These are phyloP conservation scores for Salvia splendens DNA, from an alignment of 257 asterid genomes.

Conservation along the genomic window DNA sequence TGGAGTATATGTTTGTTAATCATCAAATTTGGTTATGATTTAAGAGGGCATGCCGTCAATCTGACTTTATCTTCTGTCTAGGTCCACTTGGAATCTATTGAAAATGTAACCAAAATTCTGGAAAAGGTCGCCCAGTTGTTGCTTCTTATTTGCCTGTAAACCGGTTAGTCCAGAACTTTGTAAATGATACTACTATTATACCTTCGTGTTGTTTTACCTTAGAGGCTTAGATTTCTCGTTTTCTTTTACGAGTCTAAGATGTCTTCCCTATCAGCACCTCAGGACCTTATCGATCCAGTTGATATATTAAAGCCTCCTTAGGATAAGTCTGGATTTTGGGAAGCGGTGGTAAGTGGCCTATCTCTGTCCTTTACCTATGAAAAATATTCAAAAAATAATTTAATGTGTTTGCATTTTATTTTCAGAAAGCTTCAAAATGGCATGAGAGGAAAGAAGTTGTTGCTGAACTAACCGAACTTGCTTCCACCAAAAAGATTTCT, in stretches of 20 bases:
- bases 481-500: constrained; percentile 90
- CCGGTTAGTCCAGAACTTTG: no score
- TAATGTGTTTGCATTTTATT: constrained; percentile 20
- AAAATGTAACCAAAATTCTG: no score
- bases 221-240: background rate
- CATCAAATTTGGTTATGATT: no score
- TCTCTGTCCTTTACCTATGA: constrained; percentile 20
- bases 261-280: constrained; percentile 68
- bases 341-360: constrained; percentile 79
- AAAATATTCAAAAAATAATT: constrained; percentile 11
- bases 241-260: constrained; percentile 35
- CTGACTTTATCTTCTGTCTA: no score
- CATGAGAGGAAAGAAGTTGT: constrained; percentile 98
- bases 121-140: no score
- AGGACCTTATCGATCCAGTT: constrained; percentile 98
- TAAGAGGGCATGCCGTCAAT: no score
- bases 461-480: constrained; percentile 92
- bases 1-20: no score
- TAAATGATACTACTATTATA: constrained; percentile 18
- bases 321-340: constrained; percentile 99
- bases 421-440: constrained; percentile 98
- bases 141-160: no score
- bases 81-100: no score
- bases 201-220: no score
- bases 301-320: constrained; percentile 89